Evolutionary conservation across 805 yeast species (phyloP), one percentile per base, ranked within the genome.

Genomic region (Metschnikowia matae): DNA sequence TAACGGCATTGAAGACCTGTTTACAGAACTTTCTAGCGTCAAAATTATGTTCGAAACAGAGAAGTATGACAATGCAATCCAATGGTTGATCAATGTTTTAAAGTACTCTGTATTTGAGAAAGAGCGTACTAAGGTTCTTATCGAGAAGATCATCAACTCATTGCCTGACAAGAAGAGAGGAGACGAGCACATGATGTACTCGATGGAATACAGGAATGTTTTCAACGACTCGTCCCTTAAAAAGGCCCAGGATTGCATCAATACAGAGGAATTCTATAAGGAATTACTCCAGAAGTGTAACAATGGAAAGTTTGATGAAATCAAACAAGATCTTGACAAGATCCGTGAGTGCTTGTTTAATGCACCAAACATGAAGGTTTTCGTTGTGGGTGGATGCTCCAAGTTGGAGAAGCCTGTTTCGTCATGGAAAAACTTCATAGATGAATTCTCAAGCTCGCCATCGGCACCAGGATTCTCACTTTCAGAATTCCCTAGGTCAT

Each of bases 51-150:
- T 85, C 40, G 83, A 79, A 57, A 71, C 74, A 8, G 73, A 71
- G 7, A 83, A 89, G 51, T 94, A 91, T 62, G 49, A 56, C 0
- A 77, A 77, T 43, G 89, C 92, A 0, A 82, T 91, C 37, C 78
- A 81, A 21, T 94, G 98, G 98, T 71, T 88, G 40, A 67, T 73
- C 40, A 81, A 82, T 51, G 75, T 87, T 17, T 67, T 90, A 58
- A 83, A 80, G 64, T 77, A 80, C 57, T 78, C 87, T 29, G 76
- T 80, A 6, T 89, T 87, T 64, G 96, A 90, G 50, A 82, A 80
- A 54, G 75, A 81, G 10, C 77, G 97, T 64, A 79, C 89, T 21
- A 76, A 78, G 56, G 81, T 88, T 26, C 74, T 85, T 15, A 64
- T 85, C 32, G 88, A 85, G 50, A 84, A 83, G 60, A 67, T 79